Percentiles rank a stretch among this genome's conserved stretches.
Evolutionary conservation across 768 basidiomycete genomes (phyloP).

Genomic region (Coprinopsis strossmayeri): DNA sequence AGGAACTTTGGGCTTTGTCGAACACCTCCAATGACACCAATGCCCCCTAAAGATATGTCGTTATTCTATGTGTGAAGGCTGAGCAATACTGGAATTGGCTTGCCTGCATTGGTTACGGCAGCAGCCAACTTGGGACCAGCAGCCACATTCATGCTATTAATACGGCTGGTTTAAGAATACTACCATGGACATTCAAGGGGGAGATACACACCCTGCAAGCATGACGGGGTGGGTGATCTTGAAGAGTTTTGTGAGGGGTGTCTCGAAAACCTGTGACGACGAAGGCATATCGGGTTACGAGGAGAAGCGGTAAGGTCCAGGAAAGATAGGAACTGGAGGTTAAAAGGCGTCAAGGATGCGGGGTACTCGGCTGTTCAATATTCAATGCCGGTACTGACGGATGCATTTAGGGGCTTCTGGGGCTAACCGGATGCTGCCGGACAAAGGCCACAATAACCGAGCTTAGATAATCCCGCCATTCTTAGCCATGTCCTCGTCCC

Average conservation of each 20-base stretch:
- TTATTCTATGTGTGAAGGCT: background rate
- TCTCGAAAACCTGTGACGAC: conserved; percentile 57
- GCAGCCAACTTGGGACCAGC: conserved; percentile 82
- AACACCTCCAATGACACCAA: conserved; percentile 85
- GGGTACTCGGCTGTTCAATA: too few relatives aligned
- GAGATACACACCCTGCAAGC: conserved; percentile 54
- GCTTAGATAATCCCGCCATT: conserved; percentile 12
- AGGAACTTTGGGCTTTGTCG: conserved; percentile 69
- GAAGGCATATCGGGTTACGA: conserved; percentile 48
- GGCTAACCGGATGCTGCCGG: too few relatives aligned
- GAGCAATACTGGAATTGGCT: too few relatives aligned
- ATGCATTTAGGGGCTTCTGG: too few relatives aligned
- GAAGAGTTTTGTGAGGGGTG: conserved; percentile 72
- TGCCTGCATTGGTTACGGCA: conserved; percentile 85
- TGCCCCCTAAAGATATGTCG: conserved; percentile 48
- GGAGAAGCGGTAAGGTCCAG: conserved; percentile 2
- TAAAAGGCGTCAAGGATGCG: background rate
- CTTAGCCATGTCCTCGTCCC: conserved; percentile 19
- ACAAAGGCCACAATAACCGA: too few relatives aligned
- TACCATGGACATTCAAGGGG: background rate
- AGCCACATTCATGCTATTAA: conserved; percentile 73
- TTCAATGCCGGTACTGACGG: background rate
- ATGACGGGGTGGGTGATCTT: conserved; percentile 78
- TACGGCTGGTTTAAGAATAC: background rate
- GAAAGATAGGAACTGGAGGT: background rate